Percentiles rank a stretch among this genome's conserved stretches.
phyloP scores from a whole-genome alignment of 495 filamentous ascomycete species.

The Xanthoparmelia taractica region DNA sequence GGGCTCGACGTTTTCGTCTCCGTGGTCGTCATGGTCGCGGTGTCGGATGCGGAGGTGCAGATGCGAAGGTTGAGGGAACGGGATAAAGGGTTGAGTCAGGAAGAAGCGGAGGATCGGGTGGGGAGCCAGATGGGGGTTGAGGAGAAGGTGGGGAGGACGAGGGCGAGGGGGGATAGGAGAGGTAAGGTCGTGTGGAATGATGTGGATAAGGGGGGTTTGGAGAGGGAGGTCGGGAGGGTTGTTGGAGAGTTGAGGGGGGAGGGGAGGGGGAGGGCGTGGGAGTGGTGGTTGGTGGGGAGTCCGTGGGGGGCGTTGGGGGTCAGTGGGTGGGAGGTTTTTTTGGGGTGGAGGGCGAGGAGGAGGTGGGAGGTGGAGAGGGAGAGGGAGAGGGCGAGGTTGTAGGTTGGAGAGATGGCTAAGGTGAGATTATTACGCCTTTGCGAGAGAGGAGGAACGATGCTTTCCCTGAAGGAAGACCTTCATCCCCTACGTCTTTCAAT shows the following conservation, averaged over 20 bases:
- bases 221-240: conserved; percentile 52
- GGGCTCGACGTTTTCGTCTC: conserved; percentile 75
- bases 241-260: conserved; percentile 51
- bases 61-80: conserved; percentile 64
- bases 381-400: conserved; percentile 11
- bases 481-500: background rate
- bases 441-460: background rate
- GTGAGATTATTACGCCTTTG: too few relatives aligned
- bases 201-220: conserved; percentile 57
- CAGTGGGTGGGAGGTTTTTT: conserved; percentile 28
- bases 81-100: conserved; percentile 60
- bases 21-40: conserved; percentile 75
- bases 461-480: background rate
- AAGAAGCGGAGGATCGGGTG: conserved; percentile 79
- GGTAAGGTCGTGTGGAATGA: conserved; percentile 89
- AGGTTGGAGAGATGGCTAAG: too few relatives aligned
- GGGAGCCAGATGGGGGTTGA: conserved; percentile 73
- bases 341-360: background rate
- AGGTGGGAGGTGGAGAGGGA: background rate
- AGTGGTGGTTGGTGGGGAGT: conserved; percentile 60
- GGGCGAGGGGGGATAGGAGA: conserved; percentile 33
- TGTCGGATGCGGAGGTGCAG: conserved; percentile 65
- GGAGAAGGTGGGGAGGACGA: conserved; percentile 67
- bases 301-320: conserved; percentile 61
- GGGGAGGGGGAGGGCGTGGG: conserved; percentile 57